phyloP scores from a whole-genome alignment of 164 flowering plant species.

The Stephania japonica region DNA sequence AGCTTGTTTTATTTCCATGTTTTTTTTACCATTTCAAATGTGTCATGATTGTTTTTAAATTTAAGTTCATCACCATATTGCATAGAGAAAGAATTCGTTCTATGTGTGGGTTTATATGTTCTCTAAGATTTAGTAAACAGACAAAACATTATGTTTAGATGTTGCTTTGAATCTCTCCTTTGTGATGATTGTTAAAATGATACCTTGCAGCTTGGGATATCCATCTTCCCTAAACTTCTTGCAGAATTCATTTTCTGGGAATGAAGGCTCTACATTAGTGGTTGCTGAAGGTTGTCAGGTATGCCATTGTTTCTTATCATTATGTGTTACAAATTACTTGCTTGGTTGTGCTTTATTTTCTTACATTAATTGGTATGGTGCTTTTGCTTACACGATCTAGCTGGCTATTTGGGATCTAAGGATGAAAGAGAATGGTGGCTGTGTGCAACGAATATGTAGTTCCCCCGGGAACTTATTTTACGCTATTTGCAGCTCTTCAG shows the following conservation, averaged over 20 bases:
- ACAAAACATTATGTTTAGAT: not conserved
- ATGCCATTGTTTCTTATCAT: not conserved
- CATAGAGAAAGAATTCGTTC: not conserved
- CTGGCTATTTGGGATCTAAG: constrained; percentile 78
- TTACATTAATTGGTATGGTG: not conserved
- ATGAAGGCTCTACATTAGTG: constrained; percentile 48
- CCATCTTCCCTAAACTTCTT: constrained; percentile 63
- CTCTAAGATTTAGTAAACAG: not conserved
- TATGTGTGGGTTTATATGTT: not conserved
- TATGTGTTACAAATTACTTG: not conserved
- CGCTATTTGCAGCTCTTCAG: constrained; percentile 59
- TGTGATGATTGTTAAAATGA: constrained; percentile 4
- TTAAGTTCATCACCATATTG: not conserved
- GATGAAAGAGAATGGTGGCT: constrained; percentile 75
- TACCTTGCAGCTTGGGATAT: constrained; percentile 52
- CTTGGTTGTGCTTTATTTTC: not conserved
- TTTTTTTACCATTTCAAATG: not conserved
- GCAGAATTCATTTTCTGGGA: constrained; percentile 30
- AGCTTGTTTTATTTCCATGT: no score
- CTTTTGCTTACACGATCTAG: constrained; percentile 29
- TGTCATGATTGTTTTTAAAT: not conserved
- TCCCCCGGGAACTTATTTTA: constrained; percentile 61
- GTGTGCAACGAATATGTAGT: constrained; percentile 63
- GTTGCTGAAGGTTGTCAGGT: constrained; percentile 86
- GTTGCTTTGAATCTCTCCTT: not conserved